Base-by-base conservation (phyloP, 768 basidiomycete species). In the Lactifluus piperatus region DNA sequence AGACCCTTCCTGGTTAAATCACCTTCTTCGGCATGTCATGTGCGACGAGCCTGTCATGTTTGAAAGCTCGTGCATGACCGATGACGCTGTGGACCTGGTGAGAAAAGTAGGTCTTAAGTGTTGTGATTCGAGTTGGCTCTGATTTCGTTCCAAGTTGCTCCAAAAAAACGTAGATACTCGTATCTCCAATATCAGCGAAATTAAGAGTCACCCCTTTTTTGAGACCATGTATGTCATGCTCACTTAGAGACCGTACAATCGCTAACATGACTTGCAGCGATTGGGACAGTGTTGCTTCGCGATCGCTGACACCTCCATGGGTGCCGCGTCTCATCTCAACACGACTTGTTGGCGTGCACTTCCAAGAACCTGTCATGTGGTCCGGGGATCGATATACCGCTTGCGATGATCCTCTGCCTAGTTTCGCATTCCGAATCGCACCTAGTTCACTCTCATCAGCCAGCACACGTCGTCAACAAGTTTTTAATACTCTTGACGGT, bases 271-370 rank as follows among this genome's bases (percentile, higher is more conserved):
- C 11, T 29, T 27, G 13, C 48, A 60, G 58, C 10, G 53, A 60
- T 51, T 60, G 58, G 58, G n/a, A 4, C 3, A 24, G 41, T 14
- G 48, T 45, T 37, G 48, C 54, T 24, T 60, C 58, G 6, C 58
- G 58, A 24, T 51, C 58, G 29, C 48, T 60, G 8, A 50, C 54
- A 16, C 41, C 58, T 8, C 54, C 58, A 26, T 60, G 58, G 54
- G 43, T 60, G 30, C 58, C 58, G 9, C 26, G 18, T 30, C 58
- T 60, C 2, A 1, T 51, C 20, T 60, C 58, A 9, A 45, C 54
- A 7, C 53, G 43, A n/a, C 32, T 13, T 14, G 7, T 32, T 13
- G 41, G 58, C 10, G 43, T 51, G 1, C 53, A 30, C 34, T 60
- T 37, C 41, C 14, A 18, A 37, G 32, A 29, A 27, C 43, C 58